Percentiles rank a stretch among this genome's conserved stretches.
phyloP scores from a whole-genome alignment of 495 filamentous ascomycete genomes.

The Penicillium maclennaniae region DNA sequence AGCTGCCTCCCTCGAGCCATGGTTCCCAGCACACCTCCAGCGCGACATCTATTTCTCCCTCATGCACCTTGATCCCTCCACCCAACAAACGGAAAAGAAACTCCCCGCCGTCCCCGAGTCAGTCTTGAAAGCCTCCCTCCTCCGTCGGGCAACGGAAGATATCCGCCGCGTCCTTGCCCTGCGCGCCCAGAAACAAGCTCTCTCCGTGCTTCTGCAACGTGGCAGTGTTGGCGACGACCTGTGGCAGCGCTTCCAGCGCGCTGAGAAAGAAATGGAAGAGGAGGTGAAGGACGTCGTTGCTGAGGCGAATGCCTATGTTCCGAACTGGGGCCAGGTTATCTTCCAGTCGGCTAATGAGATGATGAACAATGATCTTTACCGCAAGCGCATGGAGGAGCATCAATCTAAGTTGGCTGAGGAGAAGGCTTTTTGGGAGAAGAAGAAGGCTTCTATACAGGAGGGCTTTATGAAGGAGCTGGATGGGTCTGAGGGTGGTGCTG shows the following conservation, averaged over 20 bases:
- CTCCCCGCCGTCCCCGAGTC: constrained; percentile 73
- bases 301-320: constrained; percentile 87
- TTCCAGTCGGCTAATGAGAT: constrained; percentile 94
- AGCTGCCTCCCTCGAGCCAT: constrained; percentile 77
- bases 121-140: constrained; percentile 82
- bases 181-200: constrained; percentile 76
- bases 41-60: constrained; percentile 93
- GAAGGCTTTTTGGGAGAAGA: constrained; percentile 86
- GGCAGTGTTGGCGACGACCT: constrained; percentile 95
- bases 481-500: constrained; percentile 27
- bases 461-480: constrained; percentile 86
- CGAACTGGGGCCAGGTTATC: constrained; percentile 87
- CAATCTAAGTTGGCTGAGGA: constrained; percentile 65
- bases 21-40: constrained; percentile 86
- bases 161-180: constrained; percentile 85
- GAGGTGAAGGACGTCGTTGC: constrained; percentile 89
- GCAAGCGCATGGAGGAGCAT: constrained; percentile 58
- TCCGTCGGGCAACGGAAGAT: constrained; percentile 86
- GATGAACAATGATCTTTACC: constrained; percentile 61
- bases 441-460: constrained; percentile 66
- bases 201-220: constrained; percentile 75
- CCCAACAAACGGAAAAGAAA: constrained; percentile 59
- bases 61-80: constrained; percentile 71
- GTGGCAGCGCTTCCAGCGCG: constrained; percentile 85
- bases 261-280: constrained; percentile 97